phyloP scores from a whole-genome alignment of 352 stramenopile species.

The Phytophthora aleatoria region DNA sequence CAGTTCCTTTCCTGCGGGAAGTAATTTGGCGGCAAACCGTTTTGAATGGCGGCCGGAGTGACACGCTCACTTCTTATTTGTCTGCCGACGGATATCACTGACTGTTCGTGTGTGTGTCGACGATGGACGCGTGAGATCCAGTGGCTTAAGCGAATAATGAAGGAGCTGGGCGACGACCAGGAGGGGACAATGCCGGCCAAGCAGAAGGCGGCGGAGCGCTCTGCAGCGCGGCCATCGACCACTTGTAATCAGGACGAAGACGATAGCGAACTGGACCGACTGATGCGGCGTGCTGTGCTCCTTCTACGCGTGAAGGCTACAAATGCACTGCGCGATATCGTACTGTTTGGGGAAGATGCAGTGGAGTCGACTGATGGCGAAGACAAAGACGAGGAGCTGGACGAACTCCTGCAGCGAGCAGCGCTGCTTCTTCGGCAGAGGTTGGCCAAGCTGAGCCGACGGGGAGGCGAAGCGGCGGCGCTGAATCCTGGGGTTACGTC shows the following conservation, averaged over 20 bases:
- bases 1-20: background rate
- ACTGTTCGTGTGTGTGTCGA: background rate
- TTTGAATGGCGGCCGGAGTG: too few relatives aligned
- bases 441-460: background rate
- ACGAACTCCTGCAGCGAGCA: slow-evolving; percentile 5
- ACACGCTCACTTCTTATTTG: slow-evolving; percentile 1
- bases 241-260: slow-evolving; percentile 3
- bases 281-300: slow-evolving; percentile 7
- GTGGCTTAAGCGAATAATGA: slow-evolving; percentile 20
- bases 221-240: background rate
- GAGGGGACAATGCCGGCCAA: background rate
- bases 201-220: background rate
- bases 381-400: slow-evolving; percentile 10
- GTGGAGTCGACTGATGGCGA: background rate
- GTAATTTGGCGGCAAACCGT: background rate
- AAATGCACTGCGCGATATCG: background rate
- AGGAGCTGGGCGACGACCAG: slow-evolving; percentile 5
- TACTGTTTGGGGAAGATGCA: background rate
- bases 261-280: slow-evolving; percentile 13
- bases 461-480: background rate
- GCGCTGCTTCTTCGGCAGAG: slow-evolving; percentile 5
- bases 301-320: slow-evolving; percentile 3
- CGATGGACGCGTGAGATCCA: slow-evolving; percentile 8
- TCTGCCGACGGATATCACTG: background rate
- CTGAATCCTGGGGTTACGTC: background rate